Evolutionary conservation across 75 land plant genomes (phyloP).

Genomic region (Sequoia sempervirens): DNA sequence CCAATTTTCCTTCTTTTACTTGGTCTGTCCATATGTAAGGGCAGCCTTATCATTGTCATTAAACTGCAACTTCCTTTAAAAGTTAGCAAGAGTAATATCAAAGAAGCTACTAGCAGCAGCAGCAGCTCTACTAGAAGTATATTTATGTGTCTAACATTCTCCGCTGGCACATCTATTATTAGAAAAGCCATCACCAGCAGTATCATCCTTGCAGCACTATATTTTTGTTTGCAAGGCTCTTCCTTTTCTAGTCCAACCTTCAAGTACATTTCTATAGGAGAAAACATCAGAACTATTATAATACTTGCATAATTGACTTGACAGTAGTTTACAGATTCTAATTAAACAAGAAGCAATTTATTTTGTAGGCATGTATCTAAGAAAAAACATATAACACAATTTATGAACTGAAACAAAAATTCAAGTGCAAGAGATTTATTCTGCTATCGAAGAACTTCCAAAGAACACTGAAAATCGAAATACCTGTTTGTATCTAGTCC

Average conservation of each 20-base stretch:
- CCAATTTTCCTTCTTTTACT: background rate
- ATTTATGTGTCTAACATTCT: background rate
- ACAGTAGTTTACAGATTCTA: background rate
- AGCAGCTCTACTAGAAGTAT: background rate
- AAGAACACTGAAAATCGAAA: background rate
- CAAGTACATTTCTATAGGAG: background rate
- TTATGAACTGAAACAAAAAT: background rate
- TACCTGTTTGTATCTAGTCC: constrained; percentile 88
- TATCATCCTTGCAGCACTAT: background rate
- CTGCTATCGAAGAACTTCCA: background rate
- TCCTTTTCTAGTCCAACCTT: background rate
- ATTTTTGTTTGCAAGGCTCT: background rate
- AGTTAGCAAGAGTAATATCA: background rate
- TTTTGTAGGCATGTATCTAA: background rate
- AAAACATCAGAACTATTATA: background rate
- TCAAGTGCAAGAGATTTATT: background rate
- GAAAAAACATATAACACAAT: background rate
- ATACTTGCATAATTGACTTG: background rate
- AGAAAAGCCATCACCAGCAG: background rate
- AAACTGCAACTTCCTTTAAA: background rate
- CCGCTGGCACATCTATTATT: background rate
- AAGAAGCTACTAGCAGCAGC: background rate
- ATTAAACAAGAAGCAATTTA: background rate
- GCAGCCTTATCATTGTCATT: background rate
- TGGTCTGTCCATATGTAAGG: background rate